These are phyloP conservation scores for Zea mays DNA, from an alignment of 176 grass and related monocot species.

Conservation along the genomic window Zm-B73-REFERENCE-NAM-5.0 NC_050096.1:182401001-182401500, in stretches of 20 bases:
- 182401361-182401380: conserved; percentile 73
- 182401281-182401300: conserved; percentile 62
- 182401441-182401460: conserved; percentile 28
- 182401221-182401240: conserved; percentile 55
- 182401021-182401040: background rate
- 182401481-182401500: conserved; percentile 75
- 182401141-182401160: conserved; percentile 17
- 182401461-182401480: conserved; percentile 60
- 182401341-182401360: conserved; percentile 57
- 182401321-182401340: conserved; percentile 53
- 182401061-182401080: conserved; percentile 74
- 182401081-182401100: conserved; percentile 74
- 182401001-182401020: background rate
- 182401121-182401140: conserved; percentile 70
- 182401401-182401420: conserved; percentile 26
- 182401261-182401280: conserved; percentile 63
- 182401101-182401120: conserved; percentile 71
- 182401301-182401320: conserved; percentile 65
- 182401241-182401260: conserved; percentile 75
- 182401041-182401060: conserved; percentile 61
- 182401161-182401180: background rate
- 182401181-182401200: background rate
- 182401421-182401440: conserved; percentile 11
- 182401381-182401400: conserved; percentile 5
- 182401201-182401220: background rate